A percentile compares a stretch with the other conserved stretches of the same genome.
These are phyloP conservation scores for Neurospora sp. DNA, from an alignment of 495 filamentous ascomycete species.

Conservation along the genomic window DNA sequence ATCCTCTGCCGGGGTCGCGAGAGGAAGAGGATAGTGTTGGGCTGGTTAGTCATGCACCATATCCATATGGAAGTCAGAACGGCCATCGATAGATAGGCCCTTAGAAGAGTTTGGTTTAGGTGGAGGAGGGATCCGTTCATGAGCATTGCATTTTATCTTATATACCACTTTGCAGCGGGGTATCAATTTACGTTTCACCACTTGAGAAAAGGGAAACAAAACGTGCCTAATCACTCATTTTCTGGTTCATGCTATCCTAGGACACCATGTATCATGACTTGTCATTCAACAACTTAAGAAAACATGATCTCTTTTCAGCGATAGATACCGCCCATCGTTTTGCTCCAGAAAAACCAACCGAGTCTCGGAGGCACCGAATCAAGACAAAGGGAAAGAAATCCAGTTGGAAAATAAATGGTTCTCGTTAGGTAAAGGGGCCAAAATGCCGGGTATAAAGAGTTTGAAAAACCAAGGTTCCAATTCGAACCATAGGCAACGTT, in stretches of 20 bases:
- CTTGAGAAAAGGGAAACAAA: neutral
- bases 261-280: neutral
- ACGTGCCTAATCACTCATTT: neutral
- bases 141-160: neutral
- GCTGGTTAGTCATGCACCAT: neutral
- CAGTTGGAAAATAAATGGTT: neutral
- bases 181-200: neutral
- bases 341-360: neutral
- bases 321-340: neutral
- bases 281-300: neutral
- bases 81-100: neutral
- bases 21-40: neutral
- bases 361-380: neutral
- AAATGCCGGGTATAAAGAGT: neutral
- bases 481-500: neutral
- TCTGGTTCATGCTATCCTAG: neutral
- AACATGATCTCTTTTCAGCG: neutral
- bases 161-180: neutral
- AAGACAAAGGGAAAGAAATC: neutral
- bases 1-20: neutral
- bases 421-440: neutral
- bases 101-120: neutral
- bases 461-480: neutral
- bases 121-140: neutral
- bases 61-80: neutral